Base-by-base conservation (phyloP, 768 basidiomycete genomes). In the Auricularia sp. region DNA sequence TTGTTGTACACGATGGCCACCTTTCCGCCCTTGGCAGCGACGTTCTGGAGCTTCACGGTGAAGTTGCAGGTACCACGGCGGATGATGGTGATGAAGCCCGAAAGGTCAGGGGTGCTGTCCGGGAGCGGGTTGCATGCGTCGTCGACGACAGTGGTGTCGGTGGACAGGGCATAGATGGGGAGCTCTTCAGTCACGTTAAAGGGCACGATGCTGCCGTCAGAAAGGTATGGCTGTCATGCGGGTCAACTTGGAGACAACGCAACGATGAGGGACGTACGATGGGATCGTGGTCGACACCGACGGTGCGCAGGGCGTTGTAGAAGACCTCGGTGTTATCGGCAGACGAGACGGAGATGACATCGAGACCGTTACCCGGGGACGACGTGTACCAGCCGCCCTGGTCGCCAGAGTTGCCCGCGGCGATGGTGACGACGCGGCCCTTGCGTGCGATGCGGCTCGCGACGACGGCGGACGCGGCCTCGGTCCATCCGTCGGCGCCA, bases 51-150 rank as follows among this genome's bases (percentile, higher is more conserved):
- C 68, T 76, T 77, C 63, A 21, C 1, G 11, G 59, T 61, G 33
- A 77, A 71, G 2, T 72, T 54, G 66, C 78, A 77, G 4, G 62
- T 69, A 0, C 78, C 78, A 35, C 75, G 70, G 36, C 73, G 69
- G 60, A 78, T 69, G 42, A 80, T 62, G 21, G 73, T 67, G 33
- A 78, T 67, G 36, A 73, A 71, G 36, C 66, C 70, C 6, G 66
- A 63, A 3, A 78, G 70, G 66, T 77, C 70, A 12, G 71, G 68
- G 2, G 72, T 68, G 33, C 64, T 66, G 39, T 67, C 71, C 12
- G 76, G 71, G 7, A 75, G 67, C 3, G 72, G 64, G 3, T 43
- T 36, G 68, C 78, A 80, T 0, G 71, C 77, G 61, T 74, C 73
- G 63, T 70, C 63, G 42, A 64, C 36, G 62, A 69, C 67, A 36